phyloP scores from a whole-genome alignment of 768 basidiomycete genomes.

The Leccinum barrowsii region DNA sequence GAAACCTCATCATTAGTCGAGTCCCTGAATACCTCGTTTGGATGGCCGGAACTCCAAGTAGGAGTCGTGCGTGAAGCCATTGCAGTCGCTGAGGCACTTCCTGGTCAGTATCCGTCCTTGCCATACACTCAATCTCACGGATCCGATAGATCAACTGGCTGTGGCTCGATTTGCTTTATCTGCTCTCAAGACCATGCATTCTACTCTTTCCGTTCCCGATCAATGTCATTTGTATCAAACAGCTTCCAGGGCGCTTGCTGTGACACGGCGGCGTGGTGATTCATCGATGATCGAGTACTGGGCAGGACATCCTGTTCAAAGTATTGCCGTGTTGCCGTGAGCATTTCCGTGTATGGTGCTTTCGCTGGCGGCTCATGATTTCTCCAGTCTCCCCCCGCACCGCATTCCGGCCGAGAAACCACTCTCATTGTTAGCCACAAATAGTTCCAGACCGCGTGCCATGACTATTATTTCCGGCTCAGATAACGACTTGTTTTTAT shows the following conservation, averaged over 20 bases:
- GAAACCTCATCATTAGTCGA: conserved; percentile 42
- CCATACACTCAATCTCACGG: conserved; percentile 1
- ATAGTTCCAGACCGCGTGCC: conserved; percentile 35
- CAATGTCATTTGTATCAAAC: conserved; percentile 78
- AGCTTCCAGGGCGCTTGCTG: conserved; percentile 66
- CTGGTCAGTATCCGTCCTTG: conserved; percentile 51
- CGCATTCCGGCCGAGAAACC: conserved; percentile 75
- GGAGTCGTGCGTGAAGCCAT: conserved; percentile 92
- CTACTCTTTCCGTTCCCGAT: conserved; percentile 66
- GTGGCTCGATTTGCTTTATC: conserved; percentile 91
- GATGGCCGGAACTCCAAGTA: conserved; percentile 94
- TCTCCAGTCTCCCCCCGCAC: conserved; percentile 60
- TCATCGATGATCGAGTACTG: conserved; percentile 75
- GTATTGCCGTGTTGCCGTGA: conserved; percentile 78
- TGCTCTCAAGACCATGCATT: conserved; percentile 69
- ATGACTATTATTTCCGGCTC: conserved; percentile 52
- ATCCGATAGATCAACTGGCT: conserved; percentile 65
- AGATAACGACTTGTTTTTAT: conserved; percentile 79
- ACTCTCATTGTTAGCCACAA: conserved; percentile 47
- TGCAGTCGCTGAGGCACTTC: conserved; percentile 85
- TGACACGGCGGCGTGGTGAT: conserved; percentile 76
- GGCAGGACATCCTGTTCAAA: conserved; percentile 77
- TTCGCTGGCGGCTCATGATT: conserved; percentile 2
- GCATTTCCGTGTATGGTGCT: conserved; percentile 8
- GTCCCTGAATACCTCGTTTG: conserved; percentile 53